phyloP scores from a whole-genome alignment of 1,139 yeast genomes.

The Wickerhamomyces sp. region DNA sequence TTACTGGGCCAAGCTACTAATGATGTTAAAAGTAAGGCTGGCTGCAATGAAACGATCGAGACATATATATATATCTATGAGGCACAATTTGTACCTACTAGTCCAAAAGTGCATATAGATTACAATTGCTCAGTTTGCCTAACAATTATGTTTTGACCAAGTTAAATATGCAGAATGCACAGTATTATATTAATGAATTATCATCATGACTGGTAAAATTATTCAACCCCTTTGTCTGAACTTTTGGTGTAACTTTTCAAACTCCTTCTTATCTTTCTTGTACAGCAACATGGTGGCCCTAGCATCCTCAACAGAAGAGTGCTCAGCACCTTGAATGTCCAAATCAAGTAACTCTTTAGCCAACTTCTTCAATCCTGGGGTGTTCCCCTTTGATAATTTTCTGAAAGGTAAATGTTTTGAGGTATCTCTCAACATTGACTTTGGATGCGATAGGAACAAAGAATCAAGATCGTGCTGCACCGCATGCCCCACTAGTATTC shows the following conservation, averaged over 20 bases:
- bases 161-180: no score
- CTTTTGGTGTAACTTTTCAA: conserved; percentile 37
- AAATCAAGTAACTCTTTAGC: conserved; percentile 50
- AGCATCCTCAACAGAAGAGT: conserved; percentile 90
- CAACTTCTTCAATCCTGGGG: conserved; percentile 69
- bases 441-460: conserved; percentile 65
- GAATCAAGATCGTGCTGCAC: conserved; percentile 72
- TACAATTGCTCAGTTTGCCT: no score
- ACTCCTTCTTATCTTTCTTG: conserved; percentile 54
- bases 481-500: conserved; percentile 80
- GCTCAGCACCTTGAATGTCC: conserved; percentile 71
- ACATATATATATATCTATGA: no score
- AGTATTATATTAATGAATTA: no score
- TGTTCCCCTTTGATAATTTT: conserved; percentile 54
- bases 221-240: conserved; percentile 1
- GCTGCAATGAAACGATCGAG: no score
- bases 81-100: no score
- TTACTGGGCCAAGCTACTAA: no score
- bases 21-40: no score
- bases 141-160: no score
- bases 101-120: no score
- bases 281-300: conserved; percentile 79
- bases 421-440: conserved; percentile 65
- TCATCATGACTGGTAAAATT: no score
- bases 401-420: conserved; percentile 56